Base-by-base conservation (phyloP, 768 basidiomycete species). In the Kwoniella sp. region DNA sequence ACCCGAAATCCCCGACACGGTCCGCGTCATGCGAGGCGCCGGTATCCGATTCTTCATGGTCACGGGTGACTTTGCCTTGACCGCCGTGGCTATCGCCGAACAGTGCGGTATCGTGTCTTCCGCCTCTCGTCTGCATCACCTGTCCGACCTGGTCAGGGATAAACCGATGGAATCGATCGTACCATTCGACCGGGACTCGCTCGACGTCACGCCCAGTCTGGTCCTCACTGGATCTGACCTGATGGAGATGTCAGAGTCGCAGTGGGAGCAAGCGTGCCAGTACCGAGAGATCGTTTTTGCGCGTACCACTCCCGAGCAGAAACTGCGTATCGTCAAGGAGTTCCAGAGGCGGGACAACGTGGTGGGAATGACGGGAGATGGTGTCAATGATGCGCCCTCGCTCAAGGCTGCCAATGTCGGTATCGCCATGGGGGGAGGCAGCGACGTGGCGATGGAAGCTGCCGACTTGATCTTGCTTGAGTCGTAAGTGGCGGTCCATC, bases 311-410 rank as follows among this genome's bases (percentile, higher is more conserved):
- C 83, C 83, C 0, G 80, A 83, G 62, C 83, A 84, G 70, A 85
- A 85, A 63, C 72, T 84, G 0, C 77, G 79, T 11, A 84, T 85
- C 56, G 83, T 85, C 25, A 80, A 81, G 50, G 77, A 79, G 29
- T 78, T 83, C 57, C 81, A 84, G 65, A 70, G 68, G 8, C 71
- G 78, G 3, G 79, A 78, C 2, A 78, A 78, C 57, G 78, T 80
- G 1, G 82, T 83, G 5, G 83, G 81, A 1, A 82, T 84, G 52
- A 84, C 83, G 3, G 84, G 84, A 2, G 84, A 85, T 64, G 84
- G 83, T 25, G 73, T 70, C n/a, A 73, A 73, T 46, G 72, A 73
- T 44, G 68, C 70, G 7, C 69, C 69, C 1, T 50, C 57, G 28
- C 54, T 71, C 17, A 71, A 68, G 44, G 80, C 80, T 25, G 81